Conservation (phyloP, 139 green algal genomes). For the Eudorina sp. region DNA sequence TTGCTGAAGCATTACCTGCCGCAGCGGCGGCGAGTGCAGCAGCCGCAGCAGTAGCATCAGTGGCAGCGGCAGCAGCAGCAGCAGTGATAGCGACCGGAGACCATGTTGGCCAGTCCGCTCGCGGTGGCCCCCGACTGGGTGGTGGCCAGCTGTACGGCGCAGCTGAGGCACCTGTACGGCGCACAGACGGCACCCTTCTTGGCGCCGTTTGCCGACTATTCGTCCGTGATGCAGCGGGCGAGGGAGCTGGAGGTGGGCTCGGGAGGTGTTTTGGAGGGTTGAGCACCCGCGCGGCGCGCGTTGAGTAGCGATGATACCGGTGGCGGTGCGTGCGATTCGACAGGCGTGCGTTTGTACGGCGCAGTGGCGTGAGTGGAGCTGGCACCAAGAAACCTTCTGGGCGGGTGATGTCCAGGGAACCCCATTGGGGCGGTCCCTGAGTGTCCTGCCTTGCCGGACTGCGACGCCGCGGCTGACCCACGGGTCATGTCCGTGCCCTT, state of each 20-base stretch:
- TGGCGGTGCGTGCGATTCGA: too few relatives aligned
- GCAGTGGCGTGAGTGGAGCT: too few relatives aligned
- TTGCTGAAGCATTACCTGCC: not conserved
- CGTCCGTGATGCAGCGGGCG: slow-evolving; percentile 48
- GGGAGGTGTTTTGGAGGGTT: too few relatives aligned
- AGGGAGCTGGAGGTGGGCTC: slow-evolving; percentile 67
- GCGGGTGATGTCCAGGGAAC: too few relatives aligned
- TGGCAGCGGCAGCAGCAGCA: not conserved
- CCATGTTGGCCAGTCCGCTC: not conserved
- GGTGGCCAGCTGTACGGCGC: not conserved
- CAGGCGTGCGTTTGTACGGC: too few relatives aligned
- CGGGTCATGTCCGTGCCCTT: too few relatives aligned
- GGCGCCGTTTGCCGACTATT: slow-evolving; percentile 67
- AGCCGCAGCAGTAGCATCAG: not conserved
- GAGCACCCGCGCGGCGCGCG: too few relatives aligned
- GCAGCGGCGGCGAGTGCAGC: not conserved
- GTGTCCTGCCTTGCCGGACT: too few relatives aligned
- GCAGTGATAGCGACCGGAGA: not conserved
- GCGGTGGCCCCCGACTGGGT: slow-evolving; percentile 27
- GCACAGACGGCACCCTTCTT: slow-evolving; percentile 56
- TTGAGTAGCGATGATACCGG: too few relatives aligned
- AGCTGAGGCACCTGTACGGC: slow-evolving; percentile 50
- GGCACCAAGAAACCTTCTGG: too few relatives aligned
- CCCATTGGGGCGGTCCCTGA: too few relatives aligned
- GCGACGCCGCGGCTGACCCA: too few relatives aligned